These are phyloP conservation scores for Ochetophila trinervis DNA, from an alignment of 306 rosid species.

Conservation along the genomic window DNA sequence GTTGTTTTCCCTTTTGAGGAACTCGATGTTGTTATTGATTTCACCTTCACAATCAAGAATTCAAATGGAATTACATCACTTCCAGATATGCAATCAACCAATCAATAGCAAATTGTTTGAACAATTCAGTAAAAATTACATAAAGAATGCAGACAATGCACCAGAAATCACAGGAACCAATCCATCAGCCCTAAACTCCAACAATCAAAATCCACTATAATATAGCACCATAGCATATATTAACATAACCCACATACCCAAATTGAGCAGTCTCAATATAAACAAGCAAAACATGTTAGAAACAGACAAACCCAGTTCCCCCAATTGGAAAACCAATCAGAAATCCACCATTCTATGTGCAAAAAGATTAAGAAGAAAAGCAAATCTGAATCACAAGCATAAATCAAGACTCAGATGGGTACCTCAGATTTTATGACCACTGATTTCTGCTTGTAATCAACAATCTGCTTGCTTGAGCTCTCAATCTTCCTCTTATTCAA, in stretches of 20 bases:
- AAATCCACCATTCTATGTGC: background rate
- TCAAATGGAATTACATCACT: constrained; percentile 21
- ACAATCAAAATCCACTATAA: constrained; percentile 5
- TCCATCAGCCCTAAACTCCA: constrained; percentile 3
- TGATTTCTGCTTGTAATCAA: constrained; percentile 54
- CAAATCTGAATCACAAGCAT: constrained; percentile 9
- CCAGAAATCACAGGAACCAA: constrained; percentile 7
- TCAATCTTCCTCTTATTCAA: constrained; percentile 46
- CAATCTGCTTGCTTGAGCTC: constrained; percentile 45
- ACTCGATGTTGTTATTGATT: constrained; percentile 40
- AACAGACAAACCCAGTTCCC: constrained; percentile 14
- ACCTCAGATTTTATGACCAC: constrained; percentile 63
- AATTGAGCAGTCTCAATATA: constrained; percentile 6
- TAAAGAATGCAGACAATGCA: background rate
- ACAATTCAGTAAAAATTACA: background rate
- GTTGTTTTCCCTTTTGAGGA: constrained; percentile 23
- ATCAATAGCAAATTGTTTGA: constrained; percentile 23
- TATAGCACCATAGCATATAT: background rate
- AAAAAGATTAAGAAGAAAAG: constrained; percentile 4
- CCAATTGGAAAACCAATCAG: constrained; percentile 25
- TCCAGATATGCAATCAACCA: constrained; percentile 18
- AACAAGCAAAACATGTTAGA: constrained; percentile 22
- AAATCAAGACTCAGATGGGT: constrained; percentile 20
- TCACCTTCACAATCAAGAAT: constrained; percentile 55
- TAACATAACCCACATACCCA: constrained; percentile 12